A percentile compares a stretch with the other conserved stretches of the same genome.
phyloP scores from a whole-genome alignment of 768 basidiomycete species.

The Cyclocybe aegerita region DNA sequence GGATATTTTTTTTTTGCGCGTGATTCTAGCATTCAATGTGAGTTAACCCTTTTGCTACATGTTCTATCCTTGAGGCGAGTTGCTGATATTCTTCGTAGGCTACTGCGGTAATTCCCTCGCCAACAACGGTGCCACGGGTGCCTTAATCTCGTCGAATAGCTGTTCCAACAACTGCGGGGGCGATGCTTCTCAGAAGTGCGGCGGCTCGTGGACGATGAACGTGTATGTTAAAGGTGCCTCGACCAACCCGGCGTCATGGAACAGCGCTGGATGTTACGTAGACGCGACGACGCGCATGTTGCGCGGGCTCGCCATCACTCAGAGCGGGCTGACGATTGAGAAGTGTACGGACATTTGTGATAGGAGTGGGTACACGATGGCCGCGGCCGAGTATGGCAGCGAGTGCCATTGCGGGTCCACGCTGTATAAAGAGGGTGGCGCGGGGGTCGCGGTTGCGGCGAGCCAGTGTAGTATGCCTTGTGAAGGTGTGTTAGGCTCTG shows the following conservation, averaged over 20 bases:
- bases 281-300: conserved; percentile 30
- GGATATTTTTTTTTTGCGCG: background rate
- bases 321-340: conserved; percentile 28
- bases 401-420: conserved; percentile 36
- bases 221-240: conserved; percentile 21
- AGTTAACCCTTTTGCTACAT: background rate
- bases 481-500: conserved; percentile 23
- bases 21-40: conserved; percentile 6
- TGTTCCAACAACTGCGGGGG: conserved; percentile 23
- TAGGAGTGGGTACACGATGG: conserved; percentile 26
- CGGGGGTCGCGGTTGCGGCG: conserved; percentile 15
- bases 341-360: conserved; percentile 27
- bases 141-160: conserved; percentile 15
- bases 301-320: conserved; percentile 16
- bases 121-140: conserved; percentile 31
- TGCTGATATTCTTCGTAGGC: conserved; percentile 1
- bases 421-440: conserved; percentile 20
- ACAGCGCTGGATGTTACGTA: conserved; percentile 29
- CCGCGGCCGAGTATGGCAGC: conserved; percentile 31
- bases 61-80: background rate
- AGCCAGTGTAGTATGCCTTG: conserved; percentile 30
- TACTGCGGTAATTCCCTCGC: conserved; percentile 21
- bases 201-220: conserved; percentile 31
- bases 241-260: conserved; percentile 18
- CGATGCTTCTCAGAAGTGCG: conserved; percentile 29